Base-by-base conservation (phyloP, 2,329 filamentous ascomycete species). In the Fusarium sp. region DNA sequence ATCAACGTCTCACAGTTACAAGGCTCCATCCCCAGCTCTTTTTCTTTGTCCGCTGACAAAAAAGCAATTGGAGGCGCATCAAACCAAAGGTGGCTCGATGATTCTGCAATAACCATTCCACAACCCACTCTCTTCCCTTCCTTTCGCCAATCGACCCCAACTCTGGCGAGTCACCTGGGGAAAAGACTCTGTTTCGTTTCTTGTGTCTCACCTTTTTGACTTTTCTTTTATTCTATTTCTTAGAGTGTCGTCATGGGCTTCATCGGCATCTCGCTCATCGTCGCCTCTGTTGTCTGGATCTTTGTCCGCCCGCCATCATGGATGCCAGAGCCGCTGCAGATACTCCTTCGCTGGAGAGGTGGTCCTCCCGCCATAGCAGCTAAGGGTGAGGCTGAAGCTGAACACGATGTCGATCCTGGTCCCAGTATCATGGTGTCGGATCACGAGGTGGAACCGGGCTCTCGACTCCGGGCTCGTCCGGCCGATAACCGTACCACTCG, bases 231-330 rank as follows among this genome's bases (percentile, higher is more conserved):
- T 7, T 23, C 15, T 61, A n/a, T 47, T 28, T 28, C 10, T 17
- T 20, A 24, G 36, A 24, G 55, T 61, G 39, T 67, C 52, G 47
- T 51, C 52, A 89, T 89, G 86, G 85, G 81, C 65, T 75, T 88
- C 71, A 71, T 90, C 64, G 88, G 86, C 66, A 77, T 89, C 65
- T 88, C 88, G n/a, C 80, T 91, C 65, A 81, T 90, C 71, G 75
- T 90, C 66, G 88, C 84, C 42, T 88, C 88, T 1, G 78, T 89
- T 55, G 82, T 89, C 44, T 86, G 84, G 71, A 76, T 89, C 65
- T 78, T 84, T 70, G 80, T 89, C 62, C 82, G 83, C 39, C 84
- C 84, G 56, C 85, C 83, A 48, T 77, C 81, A 44, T 83, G 86
- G 77, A 76, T 87, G 53, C 67, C 73, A 24, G 68, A 68, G 40